These are phyloP conservation scores for Micractinium conductrix DNA, from an alignment of 139 green algal genomes.

Conservation along the genomic window DNA sequence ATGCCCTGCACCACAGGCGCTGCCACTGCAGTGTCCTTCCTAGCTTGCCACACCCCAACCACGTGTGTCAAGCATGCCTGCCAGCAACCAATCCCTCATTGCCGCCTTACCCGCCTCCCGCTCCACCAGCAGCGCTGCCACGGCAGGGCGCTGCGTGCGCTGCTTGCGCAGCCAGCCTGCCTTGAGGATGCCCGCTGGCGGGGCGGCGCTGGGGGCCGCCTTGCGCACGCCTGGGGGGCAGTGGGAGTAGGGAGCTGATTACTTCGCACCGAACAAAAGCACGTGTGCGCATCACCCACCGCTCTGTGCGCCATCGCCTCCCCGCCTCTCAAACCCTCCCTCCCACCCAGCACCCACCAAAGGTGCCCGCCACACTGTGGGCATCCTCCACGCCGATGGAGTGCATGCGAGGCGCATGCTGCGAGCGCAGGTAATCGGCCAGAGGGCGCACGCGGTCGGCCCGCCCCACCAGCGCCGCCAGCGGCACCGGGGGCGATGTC, in stretches of 20 bases:
- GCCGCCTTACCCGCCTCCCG: constrained; percentile 1
- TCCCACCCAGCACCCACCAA: neutral
- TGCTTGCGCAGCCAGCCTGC: constrained; percentile 71
- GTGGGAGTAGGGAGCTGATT: neutral
- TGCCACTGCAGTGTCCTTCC: no score
- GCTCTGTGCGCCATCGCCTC: no score
- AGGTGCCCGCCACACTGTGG: constrained; percentile 1
- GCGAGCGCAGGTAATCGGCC: constrained; percentile 31
- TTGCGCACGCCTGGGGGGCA: neutral
- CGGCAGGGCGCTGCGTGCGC: constrained; percentile 46
- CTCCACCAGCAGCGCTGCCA: constrained; percentile 59
- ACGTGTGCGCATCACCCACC: neutral
- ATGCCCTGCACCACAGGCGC: no score
- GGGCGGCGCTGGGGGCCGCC: no score
- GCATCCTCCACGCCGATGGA: constrained; percentile 17
- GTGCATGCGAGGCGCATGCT: constrained; percentile 24
- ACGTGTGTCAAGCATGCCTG: no score
- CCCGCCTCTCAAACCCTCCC: no score
- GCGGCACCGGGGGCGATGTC: constrained; percentile 42
- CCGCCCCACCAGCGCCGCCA: constrained; percentile 49
- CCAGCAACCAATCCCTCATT: no score
- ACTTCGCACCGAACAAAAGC: no score
- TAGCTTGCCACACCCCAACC: neutral
- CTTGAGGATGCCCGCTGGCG: constrained; percentile 45
- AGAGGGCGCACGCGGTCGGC: constrained; percentile 32